Evolutionary conservation across 176 grass and related monocot species (phyloP).

Genomic region (bread wheat (Triticum aestivum)): DNA sequence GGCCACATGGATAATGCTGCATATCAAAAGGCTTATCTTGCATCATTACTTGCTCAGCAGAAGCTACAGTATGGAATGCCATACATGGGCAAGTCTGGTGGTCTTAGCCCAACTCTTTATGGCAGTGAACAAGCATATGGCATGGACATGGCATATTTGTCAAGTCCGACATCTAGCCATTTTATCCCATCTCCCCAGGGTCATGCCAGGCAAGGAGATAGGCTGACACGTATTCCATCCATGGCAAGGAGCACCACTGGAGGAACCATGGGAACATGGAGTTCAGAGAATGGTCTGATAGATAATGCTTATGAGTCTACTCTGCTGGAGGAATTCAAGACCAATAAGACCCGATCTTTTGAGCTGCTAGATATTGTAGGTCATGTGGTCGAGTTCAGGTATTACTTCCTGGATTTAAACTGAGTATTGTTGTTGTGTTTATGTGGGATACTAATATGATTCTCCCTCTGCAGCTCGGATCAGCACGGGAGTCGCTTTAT

Average conservation of each 20-base stretch:
- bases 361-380: conserved; percentile 85
- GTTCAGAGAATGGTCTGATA: conserved; percentile 49
- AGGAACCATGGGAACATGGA: conserved; percentile 60
- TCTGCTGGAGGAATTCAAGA: conserved; percentile 98
- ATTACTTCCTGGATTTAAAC: conserved; percentile 28
- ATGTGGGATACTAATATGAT: conserved; percentile 14
- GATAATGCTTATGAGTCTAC: conserved; percentile 71
- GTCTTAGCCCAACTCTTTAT: conserved; percentile 68
- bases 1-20: conserved; percentile 63
- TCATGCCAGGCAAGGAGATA: conserved; percentile 67
- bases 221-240: conserved; percentile 43
- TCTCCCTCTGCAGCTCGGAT: conserved; percentile 62
- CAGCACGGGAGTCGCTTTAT: conserved; percentile 99
- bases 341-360: conserved; percentile 82
- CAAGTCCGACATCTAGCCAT: conserved; percentile 52
- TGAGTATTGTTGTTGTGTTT: neutral
- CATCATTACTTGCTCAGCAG: conserved; percentile 68
- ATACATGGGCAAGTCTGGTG: conserved; percentile 60
- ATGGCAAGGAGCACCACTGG: conserved; percentile 38
- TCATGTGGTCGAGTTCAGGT: conserved; percentile 98
- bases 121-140: conserved; percentile 53
- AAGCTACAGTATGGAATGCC: conserved; percentile 77
- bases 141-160: conserved; percentile 61
- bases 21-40: conserved; percentile 81
- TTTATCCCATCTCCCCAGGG: conserved; percentile 56